Conservation (phyloP, 1,284 basidiomycete genomes). For the Amylostereum chailletii region DNA sequence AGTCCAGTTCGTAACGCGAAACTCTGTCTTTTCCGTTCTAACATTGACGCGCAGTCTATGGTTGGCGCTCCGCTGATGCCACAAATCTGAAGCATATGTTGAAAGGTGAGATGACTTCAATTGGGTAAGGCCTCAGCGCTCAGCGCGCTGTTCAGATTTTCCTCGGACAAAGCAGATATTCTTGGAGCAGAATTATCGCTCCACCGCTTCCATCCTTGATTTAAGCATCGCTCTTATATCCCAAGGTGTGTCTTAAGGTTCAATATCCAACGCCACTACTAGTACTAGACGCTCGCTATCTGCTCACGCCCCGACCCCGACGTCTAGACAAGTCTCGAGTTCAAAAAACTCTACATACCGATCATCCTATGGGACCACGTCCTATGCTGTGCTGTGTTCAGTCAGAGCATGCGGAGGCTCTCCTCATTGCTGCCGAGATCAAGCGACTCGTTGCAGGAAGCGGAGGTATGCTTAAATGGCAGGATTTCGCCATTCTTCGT, state of each 20-base stretch:
- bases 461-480: conserved; percentile 65
- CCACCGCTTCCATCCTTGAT: conserved; percentile 71
- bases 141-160: conserved; percentile 45
- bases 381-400: conserved; percentile 43
- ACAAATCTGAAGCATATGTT: conserved; percentile 76
- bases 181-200: conserved; percentile 86
- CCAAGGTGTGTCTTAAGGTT: conserved; percentile 46
- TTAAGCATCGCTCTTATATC: conserved; percentile 74
- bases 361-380: conserved; percentile 57
- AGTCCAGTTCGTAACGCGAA: conserved; percentile 52
- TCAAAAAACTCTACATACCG: conserved; percentile 68
- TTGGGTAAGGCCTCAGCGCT: neutral
- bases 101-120: conserved; percentile 33
- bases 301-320: neutral
- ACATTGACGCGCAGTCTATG: conserved; percentile 54
- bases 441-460: conserved; percentile 69
- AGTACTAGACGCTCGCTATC: neutral
- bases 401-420: conserved; percentile 53
- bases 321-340: conserved; percentile 61
- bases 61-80: conserved; percentile 83
- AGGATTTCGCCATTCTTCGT: conserved; percentile 79
- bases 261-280: neutral
- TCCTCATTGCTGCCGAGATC: conserved; percentile 74
- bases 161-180: conserved; percentile 57
- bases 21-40: neutral